Base-by-base conservation (phyloP, 78 protist genomes). In the Guillardia theta region DNA sequence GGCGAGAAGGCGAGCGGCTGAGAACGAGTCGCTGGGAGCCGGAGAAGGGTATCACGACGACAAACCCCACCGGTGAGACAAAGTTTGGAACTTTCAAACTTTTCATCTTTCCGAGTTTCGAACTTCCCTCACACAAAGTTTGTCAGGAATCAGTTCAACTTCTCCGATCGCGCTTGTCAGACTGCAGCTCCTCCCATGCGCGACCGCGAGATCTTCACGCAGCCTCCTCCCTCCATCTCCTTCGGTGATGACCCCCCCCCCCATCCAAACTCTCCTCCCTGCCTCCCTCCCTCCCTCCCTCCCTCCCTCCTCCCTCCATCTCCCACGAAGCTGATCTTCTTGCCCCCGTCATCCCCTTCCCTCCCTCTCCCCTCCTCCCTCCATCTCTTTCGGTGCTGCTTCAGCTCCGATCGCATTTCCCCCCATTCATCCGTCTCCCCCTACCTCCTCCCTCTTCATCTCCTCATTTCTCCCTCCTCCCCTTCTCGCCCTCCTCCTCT, bases 121-220 rank as follows among this genome's bases (percentile, higher is more conserved):
- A 10, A 19, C 70, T 30, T 6, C 88, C 88, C 8, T n/a, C 88
- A 1, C n/a, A 12, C 62, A 53, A 93, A 19, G 46, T 19, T 5
- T 8, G 88, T 94, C 58, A 76, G 94, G 48, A 97, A 97, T 94
- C 96, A 96, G 94, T 98, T 98, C 96, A 98, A 97, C 95, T 98
- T 94, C 88, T 70, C 93, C 58, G 97, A 96, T 48, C 97, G 99
- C 36, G 97, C 97, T 3, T 47, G 94, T 19, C 98, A 97, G 90
- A 95, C 98, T 37, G 88, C 88, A 76, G 37, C 37, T n/a, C 37
- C 88, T 27, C 37, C 88, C 3, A 37, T 37, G 44, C 48, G 88
- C 88, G 88, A 30, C 37, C 37, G 88, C 37, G 41, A 76, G 44
- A 76, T 58, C 21, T 24, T 37, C 62, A 96, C 98, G 41, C 96